A percentile compares a stretch with the other conserved stretches of the same genome.
Evolutionary conservation across 345 rosid species (phyloP).

Genomic region (Hevea brasiliensis): DNA sequence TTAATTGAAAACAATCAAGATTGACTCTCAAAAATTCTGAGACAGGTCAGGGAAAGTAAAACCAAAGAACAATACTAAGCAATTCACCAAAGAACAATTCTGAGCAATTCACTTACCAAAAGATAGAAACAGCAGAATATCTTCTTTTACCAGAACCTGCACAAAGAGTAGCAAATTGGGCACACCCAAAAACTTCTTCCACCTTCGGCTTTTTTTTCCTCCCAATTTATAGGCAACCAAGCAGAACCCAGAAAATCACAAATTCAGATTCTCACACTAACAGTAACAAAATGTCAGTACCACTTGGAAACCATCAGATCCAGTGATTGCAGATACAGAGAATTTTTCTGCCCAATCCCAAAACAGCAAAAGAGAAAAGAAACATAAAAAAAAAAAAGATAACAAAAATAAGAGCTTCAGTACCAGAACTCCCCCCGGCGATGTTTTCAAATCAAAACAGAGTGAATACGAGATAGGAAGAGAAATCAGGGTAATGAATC

Average conservation of each 20-base stretch:
- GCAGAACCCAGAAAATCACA: slow-evolving; percentile 13
- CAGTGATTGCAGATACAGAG: neutral
- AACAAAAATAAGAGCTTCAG: neutral
- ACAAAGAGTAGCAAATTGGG: neutral
- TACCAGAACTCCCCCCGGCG: no score
- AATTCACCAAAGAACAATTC: neutral
- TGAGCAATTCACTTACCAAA: slow-evolving; percentile 13
- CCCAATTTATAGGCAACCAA: slow-evolving; percentile 1
- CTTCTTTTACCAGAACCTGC: neutral
- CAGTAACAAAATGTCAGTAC: neutral
- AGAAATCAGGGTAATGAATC: slow-evolving; percentile 14
- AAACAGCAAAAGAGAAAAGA: neutral
- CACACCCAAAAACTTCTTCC: neutral
- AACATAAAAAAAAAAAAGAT: neutral
- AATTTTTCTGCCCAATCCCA: neutral
- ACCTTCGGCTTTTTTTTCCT: neutral
- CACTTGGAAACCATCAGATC: slow-evolving; percentile 7
- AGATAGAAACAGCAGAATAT: neutral
- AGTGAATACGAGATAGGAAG: neutral
- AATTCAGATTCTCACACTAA: neutral
- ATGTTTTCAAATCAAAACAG: slow-evolving; percentile 8
- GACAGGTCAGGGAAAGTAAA: no score
- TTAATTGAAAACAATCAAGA: no score
- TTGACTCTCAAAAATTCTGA: no score
- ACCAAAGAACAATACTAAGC: neutral